Evolutionary conservation across 495 filamentous ascomycete genomes (phyloP), one percentile per base, ranked within the genome.

Genomic region (Xylaria cubensis): DNA sequence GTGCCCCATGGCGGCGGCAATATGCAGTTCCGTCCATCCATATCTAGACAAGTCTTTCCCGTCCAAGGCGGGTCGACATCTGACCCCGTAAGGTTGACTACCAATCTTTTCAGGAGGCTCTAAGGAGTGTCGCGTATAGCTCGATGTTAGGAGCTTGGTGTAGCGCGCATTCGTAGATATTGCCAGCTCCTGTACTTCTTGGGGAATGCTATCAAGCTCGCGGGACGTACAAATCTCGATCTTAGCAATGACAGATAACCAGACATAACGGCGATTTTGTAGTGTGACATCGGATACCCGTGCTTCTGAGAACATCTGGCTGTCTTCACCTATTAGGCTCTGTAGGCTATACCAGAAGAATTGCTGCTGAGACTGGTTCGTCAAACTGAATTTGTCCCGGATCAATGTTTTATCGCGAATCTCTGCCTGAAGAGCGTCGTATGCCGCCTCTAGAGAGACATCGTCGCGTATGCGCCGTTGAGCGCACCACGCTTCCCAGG

Each of bases 121-220:
- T 10, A 55, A 55, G 21, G 9, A 29, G 10, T 55, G 51, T 10
- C 51, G 51, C 51, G 51, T 55, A 55, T 55, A 55, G 51, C 51
- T 55, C 15, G 13, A 55, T 21, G 51, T 55, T 24, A 55, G 21
- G 51, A 55, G 24, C 51, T 55, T 55, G 10, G 21, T 15, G 24
- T 55, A 55, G 4, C 51, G 51, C 13, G 51, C 51, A 55, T 55
- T 29, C 51, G 21, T 55, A 15, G 51, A 26, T 10, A 55, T 10
- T 55, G 51, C 24, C 21, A 55, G 5, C 12, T 55, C 51, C 5
- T 55, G 51, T 1, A 55, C 51, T 55, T 55, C 51, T 12, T 55
- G 26, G 10, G 51, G 21, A 55, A 55, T 55, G 51, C 51, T 55
- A 26, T 55, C 51, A 13, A 55, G 51, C 51, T 55, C 51, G 51